A percentile compares a stretch with the other conserved stretches of the same genome.
Conservation (phyloP, 2,329 filamentous ascomycete genomes). For the Lachnum nothofagi region DNA sequence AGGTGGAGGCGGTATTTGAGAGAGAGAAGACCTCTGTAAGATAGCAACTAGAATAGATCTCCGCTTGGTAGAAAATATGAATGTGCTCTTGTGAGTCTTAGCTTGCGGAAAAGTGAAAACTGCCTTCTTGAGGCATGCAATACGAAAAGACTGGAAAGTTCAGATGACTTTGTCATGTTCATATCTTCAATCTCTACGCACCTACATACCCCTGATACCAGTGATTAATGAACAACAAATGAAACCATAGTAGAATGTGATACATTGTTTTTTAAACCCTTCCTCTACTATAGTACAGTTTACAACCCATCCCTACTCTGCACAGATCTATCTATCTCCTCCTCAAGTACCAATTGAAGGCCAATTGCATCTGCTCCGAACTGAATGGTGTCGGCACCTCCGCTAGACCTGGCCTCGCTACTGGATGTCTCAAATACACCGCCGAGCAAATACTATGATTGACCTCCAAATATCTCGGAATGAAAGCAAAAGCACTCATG, state of each 20-base stretch:
- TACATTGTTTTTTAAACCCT: neutral
- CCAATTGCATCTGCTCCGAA: conserved; percentile 66
- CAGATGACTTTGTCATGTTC: no score
- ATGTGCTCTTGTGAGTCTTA: no score
- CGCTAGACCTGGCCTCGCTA: conserved; percentile 72
- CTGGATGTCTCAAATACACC: conserved; percentile 90
- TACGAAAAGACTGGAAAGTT: no score
- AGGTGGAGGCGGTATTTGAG: no score
- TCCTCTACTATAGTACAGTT: conserved; percentile 16
- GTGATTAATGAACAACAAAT: neutral
- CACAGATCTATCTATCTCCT: conserved; percentile 28
- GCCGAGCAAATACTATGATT: conserved; percentile 96
- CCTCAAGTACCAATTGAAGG: conserved; percentile 86
- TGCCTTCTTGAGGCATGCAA: no score
- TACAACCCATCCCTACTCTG: conserved; percentile 10
- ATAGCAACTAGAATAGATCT: no score
- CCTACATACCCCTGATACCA: no score
- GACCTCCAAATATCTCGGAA: conserved; percentile 92
- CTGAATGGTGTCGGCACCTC: conserved; percentile 83
- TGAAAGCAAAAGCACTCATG: conserved; percentile 90
- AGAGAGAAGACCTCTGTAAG: no score
- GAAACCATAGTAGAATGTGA: neutral
- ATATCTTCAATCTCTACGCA: no score
- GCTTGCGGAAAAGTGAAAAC: no score
- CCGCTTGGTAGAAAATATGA: no score